Percentiles rank a stretch among this genome's conserved stretches.
phyloP scores from a whole-genome alignment of 1,284 basidiomycete species.

The Irpex sp. region DNA sequence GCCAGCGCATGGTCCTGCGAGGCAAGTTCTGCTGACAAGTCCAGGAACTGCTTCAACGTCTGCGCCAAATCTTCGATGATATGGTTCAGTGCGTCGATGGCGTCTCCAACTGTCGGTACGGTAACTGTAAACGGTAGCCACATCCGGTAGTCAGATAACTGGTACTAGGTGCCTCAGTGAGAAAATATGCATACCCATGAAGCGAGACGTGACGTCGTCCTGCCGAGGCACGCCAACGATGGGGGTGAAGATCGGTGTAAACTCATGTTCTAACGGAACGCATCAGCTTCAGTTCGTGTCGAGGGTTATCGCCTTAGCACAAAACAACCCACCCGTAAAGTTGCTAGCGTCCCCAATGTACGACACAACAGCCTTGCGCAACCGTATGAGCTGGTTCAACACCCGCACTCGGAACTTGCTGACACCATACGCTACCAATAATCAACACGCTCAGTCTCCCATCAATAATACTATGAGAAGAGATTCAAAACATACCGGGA shows the following conservation, averaged over 20 bases:
- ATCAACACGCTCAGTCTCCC: too few relatives aligned
- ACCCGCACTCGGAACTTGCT: slow-evolving; percentile 56
- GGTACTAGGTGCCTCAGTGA: slow-evolving; percentile 6
- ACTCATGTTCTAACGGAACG: slow-evolving; percentile 48
- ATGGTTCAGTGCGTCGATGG: slow-evolving; percentile 62
- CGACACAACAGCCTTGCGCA: slow-evolving; percentile 55
- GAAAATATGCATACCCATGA: slow-evolving; percentile 26
- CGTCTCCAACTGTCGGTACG: slow-evolving; percentile 74
- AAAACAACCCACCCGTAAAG: slow-evolving; percentile 45
- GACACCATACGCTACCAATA: slow-evolving; percentile 41
- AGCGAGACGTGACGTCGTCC: slow-evolving; percentile 38
- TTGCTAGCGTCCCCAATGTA: slow-evolving; percentile 67
- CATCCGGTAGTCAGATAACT: not conserved
- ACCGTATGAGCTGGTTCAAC: slow-evolving; percentile 43
- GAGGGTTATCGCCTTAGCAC: too few relatives aligned
- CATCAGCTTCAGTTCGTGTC: too few relatives aligned
- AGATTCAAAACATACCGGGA: slow-evolving; percentile 36
- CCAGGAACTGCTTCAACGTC: slow-evolving; percentile 61
- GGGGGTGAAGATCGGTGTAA: slow-evolving; percentile 60
- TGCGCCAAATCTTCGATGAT: slow-evolving; percentile 54
- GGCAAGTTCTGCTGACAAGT: slow-evolving; percentile 65
- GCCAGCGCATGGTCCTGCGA: slow-evolving; percentile 70
- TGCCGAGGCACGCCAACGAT: slow-evolving; percentile 42
- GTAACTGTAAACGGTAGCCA: slow-evolving; percentile 37
- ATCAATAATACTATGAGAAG: too few relatives aligned